Base-by-base conservation (phyloP, 148 eudicot species). In the Rheum nobile region DNA sequence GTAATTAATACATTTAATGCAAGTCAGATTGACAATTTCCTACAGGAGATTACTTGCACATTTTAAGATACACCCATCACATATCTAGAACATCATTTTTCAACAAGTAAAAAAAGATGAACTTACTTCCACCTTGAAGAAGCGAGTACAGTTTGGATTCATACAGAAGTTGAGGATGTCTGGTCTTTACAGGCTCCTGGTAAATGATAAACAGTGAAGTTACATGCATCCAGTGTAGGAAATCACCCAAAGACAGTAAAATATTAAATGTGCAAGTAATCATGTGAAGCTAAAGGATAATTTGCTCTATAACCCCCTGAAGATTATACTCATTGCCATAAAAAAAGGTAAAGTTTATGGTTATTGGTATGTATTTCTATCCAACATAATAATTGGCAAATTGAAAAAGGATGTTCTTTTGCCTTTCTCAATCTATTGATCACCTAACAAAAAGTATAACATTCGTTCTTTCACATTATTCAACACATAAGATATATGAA, bases 41-140 rank as follows among this genome's bases (percentile, higher is more conserved):
- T 22, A 3, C 47, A 65, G 31, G 16, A 41, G 13, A 9, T 16
- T 50, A 3, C 52, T 31, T 13, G 13, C 19, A 16, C 19, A 32
- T 65, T 41, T 6, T 65, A 65, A 65, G 29, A 8, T 61, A 13
- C 1, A n/a, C 31, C 22, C 4, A 55, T 54, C 29, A 26, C 2
- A 61, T 54, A 21, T 29, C 35, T 32, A 61, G 37, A 61, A 61
- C 67, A 29, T 61, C 67, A 28, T 61, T 28, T 61, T 61, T 61
- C 19, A 29, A 6, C 35, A 61, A 28, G 35, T 29, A 28, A 61
- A 9, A n/a, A 14, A 65, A 34, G 39, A 63, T 38, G 44, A 75
- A 77, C 86, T 80, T 79, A 86, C 89, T 78, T 72, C 89, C 89
- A 74, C 89, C 89, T 71, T 86, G 87, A 72, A 86, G 89, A 76